These are phyloP conservation scores for Coniochaeta sp. DNA, from an alignment of 2,329 filamentous ascomycete species.

Conservation along the genomic window DNA sequence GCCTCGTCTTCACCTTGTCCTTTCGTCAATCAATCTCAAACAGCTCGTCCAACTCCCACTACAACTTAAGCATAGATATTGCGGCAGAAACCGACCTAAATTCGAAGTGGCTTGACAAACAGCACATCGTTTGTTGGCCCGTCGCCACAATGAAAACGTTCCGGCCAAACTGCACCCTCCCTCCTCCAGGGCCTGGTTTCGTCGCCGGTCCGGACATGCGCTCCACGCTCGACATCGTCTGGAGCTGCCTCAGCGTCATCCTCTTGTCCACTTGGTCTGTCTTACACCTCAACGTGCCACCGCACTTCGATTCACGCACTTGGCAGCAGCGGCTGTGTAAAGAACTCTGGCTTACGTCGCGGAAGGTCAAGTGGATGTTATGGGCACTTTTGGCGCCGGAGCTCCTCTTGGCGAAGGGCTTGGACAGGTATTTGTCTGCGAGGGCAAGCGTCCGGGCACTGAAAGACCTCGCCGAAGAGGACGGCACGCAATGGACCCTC, in stretches of 20 bases:
- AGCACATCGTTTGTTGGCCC: background rate
- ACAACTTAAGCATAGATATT: too few relatives aligned
- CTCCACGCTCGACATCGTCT: slow-evolving; percentile 13
- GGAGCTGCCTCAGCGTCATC: slow-evolving; percentile 11
- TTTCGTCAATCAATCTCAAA: background rate
- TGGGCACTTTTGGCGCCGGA: slow-evolving; percentile 9
- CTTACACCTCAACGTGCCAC: slow-evolving; percentile 13
- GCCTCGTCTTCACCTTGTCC: background rate
- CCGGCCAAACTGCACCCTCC: slow-evolving; percentile 9
- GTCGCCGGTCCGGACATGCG: slow-evolving; percentile 9
- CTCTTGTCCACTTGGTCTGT: slow-evolving; percentile 13
- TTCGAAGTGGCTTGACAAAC: background rate
- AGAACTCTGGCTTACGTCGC: background rate
- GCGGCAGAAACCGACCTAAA: too few relatives aligned
- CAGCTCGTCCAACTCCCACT: background rate
- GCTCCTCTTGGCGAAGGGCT: background rate
- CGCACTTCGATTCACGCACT: slow-evolving; percentile 32
- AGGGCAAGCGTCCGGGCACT: background rate
- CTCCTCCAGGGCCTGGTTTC: slow-evolving; percentile 3
- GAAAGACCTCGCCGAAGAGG: background rate
- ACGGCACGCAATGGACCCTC: slow-evolving; percentile 8
- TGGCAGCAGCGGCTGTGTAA: slow-evolving; percentile 1
- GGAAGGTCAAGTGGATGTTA: slow-evolving; percentile 9
- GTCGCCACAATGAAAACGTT: slow-evolving; percentile 11
- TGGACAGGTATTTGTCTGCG: background rate